Conservation (phyloP, 1,284 basidiomycete species). For the Ustanciosporium gigantosporum region DNA sequence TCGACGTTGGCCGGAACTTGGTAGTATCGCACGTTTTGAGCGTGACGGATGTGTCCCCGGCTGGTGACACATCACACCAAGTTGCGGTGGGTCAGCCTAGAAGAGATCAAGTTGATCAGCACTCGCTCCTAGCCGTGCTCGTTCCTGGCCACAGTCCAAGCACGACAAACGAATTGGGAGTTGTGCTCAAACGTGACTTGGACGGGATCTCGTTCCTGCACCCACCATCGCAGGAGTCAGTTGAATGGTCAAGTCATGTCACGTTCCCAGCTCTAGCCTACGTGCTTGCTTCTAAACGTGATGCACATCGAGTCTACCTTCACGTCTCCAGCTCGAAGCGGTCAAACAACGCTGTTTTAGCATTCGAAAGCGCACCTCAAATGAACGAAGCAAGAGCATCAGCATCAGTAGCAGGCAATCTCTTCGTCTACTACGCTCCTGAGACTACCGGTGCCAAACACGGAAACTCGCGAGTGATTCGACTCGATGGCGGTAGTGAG, state of each 20-base stretch:
- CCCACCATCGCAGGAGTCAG: constrained; percentile 43
- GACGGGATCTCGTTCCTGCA: constrained; percentile 79
- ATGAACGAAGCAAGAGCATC: constrained; percentile 9
- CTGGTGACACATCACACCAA: too few relatives aligned
- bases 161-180: not conserved
- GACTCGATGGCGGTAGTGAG: constrained; percentile 12
- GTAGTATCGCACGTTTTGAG: constrained; percentile 57
- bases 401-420: constrained; percentile 38
- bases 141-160: too few relatives aligned
- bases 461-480: constrained; percentile 27
- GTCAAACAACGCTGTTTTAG: constrained; percentile 22
- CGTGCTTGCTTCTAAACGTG: constrained; percentile 83
- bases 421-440: constrained; percentile 42
- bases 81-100: too few relatives aligned
- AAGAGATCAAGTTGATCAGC: not conserved
- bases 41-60: not conserved
- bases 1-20: constrained; percentile 69
- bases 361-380: constrained; percentile 38
- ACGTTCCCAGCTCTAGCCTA: constrained; percentile 89
- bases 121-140: not conserved
- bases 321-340: constrained; percentile 1
- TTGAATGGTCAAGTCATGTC: constrained; percentile 72
- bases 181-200: constrained; percentile 77
- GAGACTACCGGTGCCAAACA: constrained; percentile 3
- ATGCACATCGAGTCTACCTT: constrained; percentile 50